These are phyloP conservation scores for Fusarium falciforme DNA, from an alignment of 2,329 filamentous ascomycete genomes.

Conservation along the genomic window DNA sequence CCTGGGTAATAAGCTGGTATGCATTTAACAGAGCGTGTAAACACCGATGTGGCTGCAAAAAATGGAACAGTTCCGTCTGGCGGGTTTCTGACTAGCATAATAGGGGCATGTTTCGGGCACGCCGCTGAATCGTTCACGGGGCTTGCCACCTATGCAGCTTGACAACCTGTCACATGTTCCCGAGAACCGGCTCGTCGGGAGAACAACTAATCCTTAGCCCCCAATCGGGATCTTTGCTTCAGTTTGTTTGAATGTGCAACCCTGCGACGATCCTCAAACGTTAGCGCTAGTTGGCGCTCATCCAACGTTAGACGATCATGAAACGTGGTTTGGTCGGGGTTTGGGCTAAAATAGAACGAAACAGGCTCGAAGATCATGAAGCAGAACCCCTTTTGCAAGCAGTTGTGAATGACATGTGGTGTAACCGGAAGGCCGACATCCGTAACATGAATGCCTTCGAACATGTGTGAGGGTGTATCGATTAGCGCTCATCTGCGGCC, in stretches of 20 bases:
- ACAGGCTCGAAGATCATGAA: neutral
- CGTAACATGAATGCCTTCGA: neutral
- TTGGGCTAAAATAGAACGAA: neutral
- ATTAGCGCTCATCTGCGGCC: neutral
- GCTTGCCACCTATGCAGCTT: neutral
- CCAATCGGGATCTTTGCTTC: neutral
- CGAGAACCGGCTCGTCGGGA: neutral
- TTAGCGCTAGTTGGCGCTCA: slow-evolving; percentile 9
- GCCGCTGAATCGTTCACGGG: neutral
- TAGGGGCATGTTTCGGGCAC: neutral
- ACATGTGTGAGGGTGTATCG: neutral
- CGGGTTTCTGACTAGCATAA: neutral
- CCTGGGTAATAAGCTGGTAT: neutral
- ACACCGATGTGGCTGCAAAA: neutral
- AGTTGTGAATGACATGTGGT: neutral
- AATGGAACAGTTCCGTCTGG: neutral
- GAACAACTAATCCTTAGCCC: neutral
- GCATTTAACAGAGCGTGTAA: neutral
- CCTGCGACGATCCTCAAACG: slow-evolving; percentile 22
- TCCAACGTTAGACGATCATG: slow-evolving; percentile 2
- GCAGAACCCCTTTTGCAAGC: neutral
- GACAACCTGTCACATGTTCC: neutral
- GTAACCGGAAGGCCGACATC: slow-evolving; percentile 9
- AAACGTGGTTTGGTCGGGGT: slow-evolving; percentile 1
- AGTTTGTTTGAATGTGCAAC: neutral